Base-by-base conservation (phyloP, 331 rosid species). In the Phaseolus coccineus region DNA sequence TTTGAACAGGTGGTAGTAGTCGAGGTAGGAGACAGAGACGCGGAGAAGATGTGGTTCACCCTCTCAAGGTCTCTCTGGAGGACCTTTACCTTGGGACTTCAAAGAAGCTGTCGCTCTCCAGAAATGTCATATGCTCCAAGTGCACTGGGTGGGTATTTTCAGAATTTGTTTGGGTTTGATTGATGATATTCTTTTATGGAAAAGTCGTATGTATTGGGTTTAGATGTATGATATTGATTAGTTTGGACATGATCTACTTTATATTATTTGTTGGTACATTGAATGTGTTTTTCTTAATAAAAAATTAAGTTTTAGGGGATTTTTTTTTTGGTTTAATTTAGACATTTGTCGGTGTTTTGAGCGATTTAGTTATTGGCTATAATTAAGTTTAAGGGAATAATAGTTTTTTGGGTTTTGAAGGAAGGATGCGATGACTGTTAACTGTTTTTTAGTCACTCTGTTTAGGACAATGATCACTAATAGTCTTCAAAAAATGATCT, bases 1-100 rank as follows among this genome's bases (percentile, higher is more conserved):
- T 19, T 8, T 81, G 79, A 67, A 53, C 64, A 92, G 96, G 97
- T 77, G 92, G 89, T 56, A 79, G 95, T 75, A 87, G 96, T 14
- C 75, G 98, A 33, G 96, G 96, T 11, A 69, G 94, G 31, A 89
- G 98, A 71, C 97, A 94, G 92, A 89, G 96, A 39, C 83, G 98
- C 1, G 97, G 98, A 44, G 96, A 92, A 69, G 97, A 94, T 58
- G 90, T 92, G 47, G 93, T 89, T 62, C 93, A 94, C 71, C 90
- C 98, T 3, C 85, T 94, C 61, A 94, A 92, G 91, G 97, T 92
- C 16, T 84, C 98, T 46, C 46, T 94, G 65, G 97, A 92, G 73
- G 97, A 94, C 63, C 90, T 94, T 27, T 92, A 88, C 79, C 77
- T 84, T 0, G 97, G 97, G 15, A 87, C 89, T 9, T 73, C 97